Evolutionary conservation across 2,329 filamentous ascomycete genomes (phyloP), one percentile per base, ranked within the genome.

Genomic region (Alternaria alternata): DNA sequence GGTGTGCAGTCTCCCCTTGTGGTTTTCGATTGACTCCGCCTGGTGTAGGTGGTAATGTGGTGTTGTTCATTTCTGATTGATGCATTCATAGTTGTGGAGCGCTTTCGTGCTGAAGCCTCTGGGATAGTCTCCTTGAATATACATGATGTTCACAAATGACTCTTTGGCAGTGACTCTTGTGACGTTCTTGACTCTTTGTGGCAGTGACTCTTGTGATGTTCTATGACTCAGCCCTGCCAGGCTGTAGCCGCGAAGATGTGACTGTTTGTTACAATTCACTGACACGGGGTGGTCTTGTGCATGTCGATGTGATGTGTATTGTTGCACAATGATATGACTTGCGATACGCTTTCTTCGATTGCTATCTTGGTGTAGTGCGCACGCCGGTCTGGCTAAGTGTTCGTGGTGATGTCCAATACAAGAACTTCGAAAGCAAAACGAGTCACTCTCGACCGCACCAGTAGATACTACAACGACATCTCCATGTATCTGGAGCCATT

Each of bases 21-120:
- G 72, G 74, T 77, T 71, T 61, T 61, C 51, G 74, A 76, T 76
- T 60, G 74, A 77, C 74, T 76, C 75, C 75, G 74, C 73, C 71
- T 70, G 70, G 72, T 67, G 61, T 62, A 64, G 64, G 47, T 69
- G 61, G 49, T 63, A 59, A 65, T 59, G 54, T 61, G 58, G 46
- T 65, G 51, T 58, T 28, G 55, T 48, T 51, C 41, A 22, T 49
- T 51, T 34, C 11, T 18, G 20, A 51, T 41, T 11, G 22, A 18
- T 16, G 49, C 24, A 48, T 32, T 58, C 38, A 22, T 56, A 30
- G 47, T 51, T 43, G 51, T 11, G 38, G 38, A 57, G 42, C 41
- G 54, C 44, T 59, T 63, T 61, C 53, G 38, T 55, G 55, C 56
- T 60, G 59, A 66, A 64, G 55, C 34, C 36, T 54, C 30, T 38